These are phyloP conservation scores for Camelina laxa DNA, from an alignment of 345 rosid species.

Conservation along the genomic window DNA sequence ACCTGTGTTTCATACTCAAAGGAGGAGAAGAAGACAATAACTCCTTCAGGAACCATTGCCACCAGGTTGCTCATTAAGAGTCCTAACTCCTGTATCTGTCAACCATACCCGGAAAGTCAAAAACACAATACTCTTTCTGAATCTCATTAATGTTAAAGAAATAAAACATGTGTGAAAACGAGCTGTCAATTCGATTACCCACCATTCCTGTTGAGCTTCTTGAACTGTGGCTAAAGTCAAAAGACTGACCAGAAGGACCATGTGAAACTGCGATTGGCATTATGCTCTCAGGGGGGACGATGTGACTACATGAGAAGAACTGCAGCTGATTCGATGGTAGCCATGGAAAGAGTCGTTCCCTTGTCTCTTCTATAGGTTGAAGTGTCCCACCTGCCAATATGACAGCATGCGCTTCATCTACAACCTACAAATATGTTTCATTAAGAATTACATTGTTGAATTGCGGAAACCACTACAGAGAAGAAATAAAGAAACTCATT, in stretches of 20 bases:
- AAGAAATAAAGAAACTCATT: conserved; percentile 15
- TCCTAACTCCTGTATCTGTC: conserved; percentile 87
- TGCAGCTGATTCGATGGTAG: conserved; percentile 65
- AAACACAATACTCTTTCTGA: conserved; percentile 19
- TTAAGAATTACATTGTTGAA: conserved; percentile 25
- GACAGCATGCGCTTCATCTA: conserved; percentile 80
- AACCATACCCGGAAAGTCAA: conserved; percentile 12
- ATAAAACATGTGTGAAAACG: not conserved
- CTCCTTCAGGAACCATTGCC: conserved; percentile 83
- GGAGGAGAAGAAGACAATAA: conserved; percentile 92
- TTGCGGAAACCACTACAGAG: not conserved
- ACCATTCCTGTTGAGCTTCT: conserved; percentile 75
- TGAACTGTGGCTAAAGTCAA: conserved; percentile 87
- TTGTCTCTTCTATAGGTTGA: conserved; percentile 94
- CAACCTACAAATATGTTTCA: conserved; percentile 57
- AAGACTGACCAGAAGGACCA: conserved; percentile 81
- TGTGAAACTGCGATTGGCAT: conserved; percentile 78
- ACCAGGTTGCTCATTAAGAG: conserved; percentile 82
- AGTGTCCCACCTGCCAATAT: conserved; percentile 93
- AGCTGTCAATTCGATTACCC: conserved; percentile 36
- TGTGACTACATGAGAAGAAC: conserved; percentile 89
- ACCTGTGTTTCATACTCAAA: conserved; percentile 85
- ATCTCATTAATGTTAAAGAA: not conserved
- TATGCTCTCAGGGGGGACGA: conserved; percentile 81
- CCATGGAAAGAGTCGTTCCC: conserved; percentile 91